phyloP scores from a whole-genome alignment of 768 basidiomycete species.

The Zangia roseola region DNA sequence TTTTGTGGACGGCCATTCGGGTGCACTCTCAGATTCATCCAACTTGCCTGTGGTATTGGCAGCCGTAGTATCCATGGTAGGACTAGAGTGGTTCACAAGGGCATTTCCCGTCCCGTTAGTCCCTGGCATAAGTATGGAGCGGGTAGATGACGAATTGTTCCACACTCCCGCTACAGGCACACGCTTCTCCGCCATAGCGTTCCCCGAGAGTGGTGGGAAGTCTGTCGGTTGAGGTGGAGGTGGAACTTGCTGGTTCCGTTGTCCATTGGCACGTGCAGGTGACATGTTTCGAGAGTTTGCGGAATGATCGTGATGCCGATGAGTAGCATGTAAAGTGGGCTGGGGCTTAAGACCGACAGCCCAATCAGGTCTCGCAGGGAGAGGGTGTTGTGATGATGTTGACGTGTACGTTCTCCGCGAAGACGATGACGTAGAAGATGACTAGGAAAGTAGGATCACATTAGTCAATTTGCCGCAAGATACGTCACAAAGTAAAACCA shows the following conservation, averaged over 20 bases:
- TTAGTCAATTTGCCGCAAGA: conserved; percentile 8
- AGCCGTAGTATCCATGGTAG: conserved; percentile 5
- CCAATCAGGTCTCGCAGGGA: conserved; percentile 86
- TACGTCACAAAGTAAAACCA: neutral
- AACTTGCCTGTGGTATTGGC: conserved; percentile 22
- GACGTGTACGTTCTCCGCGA: conserved; percentile 78
- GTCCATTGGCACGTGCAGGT: conserved; percentile 36
- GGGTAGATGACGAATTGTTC: conserved; percentile 54
- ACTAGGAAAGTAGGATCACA: conserved; percentile 40
- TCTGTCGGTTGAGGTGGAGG: conserved; percentile 57
- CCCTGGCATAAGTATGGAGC: conserved; percentile 49
- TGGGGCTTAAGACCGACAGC: conserved; percentile 82
- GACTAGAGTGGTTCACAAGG: conserved; percentile 38
- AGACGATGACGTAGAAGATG: conserved; percentile 78
- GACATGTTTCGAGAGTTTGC: conserved; percentile 39
- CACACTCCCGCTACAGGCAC: conserved; percentile 66
- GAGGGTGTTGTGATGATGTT: conserved; percentile 70
- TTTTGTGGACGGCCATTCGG: conserved; percentile 50
- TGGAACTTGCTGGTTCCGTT: conserved; percentile 34
- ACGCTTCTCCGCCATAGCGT: conserved; percentile 48
- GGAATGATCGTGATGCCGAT: conserved; percentile 54
- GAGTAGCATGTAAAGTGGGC: conserved; percentile 56
- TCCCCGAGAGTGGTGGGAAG: conserved; percentile 64
- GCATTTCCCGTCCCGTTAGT: conserved; percentile 35
- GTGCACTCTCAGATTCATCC: conserved; percentile 47